phyloP scores from a whole-genome alignment of 1,284 basidiomycete species.

The Cystobasidiaceae sp. region DNA sequence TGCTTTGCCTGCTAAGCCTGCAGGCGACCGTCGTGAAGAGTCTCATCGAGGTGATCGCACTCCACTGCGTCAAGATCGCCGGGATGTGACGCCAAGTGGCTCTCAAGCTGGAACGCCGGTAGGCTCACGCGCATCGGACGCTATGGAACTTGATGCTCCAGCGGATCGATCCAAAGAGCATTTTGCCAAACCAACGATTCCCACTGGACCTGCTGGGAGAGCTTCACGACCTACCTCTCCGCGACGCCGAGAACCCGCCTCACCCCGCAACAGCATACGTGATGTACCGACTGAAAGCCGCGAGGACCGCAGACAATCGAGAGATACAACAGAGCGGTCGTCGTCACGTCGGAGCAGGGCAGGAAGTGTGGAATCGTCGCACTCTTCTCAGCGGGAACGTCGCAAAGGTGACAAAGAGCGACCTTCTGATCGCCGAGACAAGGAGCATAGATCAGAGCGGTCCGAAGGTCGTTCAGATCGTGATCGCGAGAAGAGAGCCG shows the following conservation, averaged over 20 bases:
- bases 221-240: no score
- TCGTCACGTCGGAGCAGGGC: conserved; percentile 13
- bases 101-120: neutral
- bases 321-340: neutral
- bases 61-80: no score
- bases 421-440: conserved; percentile 33
- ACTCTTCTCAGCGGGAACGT: conserved; percentile 24
- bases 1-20: neutral
- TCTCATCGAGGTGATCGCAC: no score
- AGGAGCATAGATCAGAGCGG: conserved; percentile 43
- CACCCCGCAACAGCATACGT: no score
- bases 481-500: conserved; percentile 48
- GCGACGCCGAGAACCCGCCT: no score
- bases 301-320: conserved; percentile 4
- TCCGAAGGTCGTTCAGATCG: conserved; percentile 39
- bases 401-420: conserved; percentile 27
- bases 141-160: neutral
- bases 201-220: no score
- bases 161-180: neutral
- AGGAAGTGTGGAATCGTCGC: conserved; percentile 23
- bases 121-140: neutral
- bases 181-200: no score
- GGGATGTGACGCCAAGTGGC: no score
- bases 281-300: no score
- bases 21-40: no score